Evolutionary conservation across 1,139 yeast species (phyloP).

Genomic region (Geotrichum macrosporum): DNA sequence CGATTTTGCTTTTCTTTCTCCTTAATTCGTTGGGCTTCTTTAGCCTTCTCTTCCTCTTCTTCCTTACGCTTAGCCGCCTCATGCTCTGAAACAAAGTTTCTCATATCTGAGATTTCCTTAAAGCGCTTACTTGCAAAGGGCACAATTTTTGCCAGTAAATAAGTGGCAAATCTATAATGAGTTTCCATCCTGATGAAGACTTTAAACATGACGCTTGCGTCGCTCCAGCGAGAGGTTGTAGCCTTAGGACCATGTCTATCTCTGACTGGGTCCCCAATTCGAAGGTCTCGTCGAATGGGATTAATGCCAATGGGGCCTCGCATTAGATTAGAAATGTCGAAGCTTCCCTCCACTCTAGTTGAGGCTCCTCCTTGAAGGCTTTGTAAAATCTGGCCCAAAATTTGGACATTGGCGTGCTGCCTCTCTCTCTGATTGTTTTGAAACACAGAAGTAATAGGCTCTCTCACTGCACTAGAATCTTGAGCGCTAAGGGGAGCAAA

Average conservation of each 20-base stretch:
- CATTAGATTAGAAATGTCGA: conserved; percentile 7
- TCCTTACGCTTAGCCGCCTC: conserved; percentile 25
- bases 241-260: conserved; percentile 43
- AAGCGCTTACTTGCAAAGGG: conserved; percentile 41
- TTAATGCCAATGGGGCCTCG: background rate
- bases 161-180: conserved; percentile 48
- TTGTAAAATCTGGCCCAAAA: conserved; percentile 15
- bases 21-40: too few species aligned
- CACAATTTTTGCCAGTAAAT: conserved; percentile 42
- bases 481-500: conserved; percentile 1
- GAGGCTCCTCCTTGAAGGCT: conserved; percentile 7
- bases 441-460: conserved; percentile 3
- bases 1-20: too few species aligned
- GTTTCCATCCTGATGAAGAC: conserved; percentile 43
- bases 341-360: conserved; percentile 5
- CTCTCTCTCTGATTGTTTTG: background rate
- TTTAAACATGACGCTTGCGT: conserved; percentile 50
- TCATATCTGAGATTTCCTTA: conserved; percentile 34
- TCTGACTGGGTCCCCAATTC: conserved; percentile 22
- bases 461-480: background rate
- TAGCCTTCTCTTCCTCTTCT: conserved; percentile 30
- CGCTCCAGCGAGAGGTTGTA: conserved; percentile 68
- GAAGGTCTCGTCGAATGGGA: conserved; percentile 6
- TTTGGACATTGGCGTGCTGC: conserved; percentile 3
- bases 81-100: conserved; percentile 19